Evolutionary conservation across 192 early-diverging fungal genomes (phyloP).

Genomic region (Coemansia sp.): DNA sequence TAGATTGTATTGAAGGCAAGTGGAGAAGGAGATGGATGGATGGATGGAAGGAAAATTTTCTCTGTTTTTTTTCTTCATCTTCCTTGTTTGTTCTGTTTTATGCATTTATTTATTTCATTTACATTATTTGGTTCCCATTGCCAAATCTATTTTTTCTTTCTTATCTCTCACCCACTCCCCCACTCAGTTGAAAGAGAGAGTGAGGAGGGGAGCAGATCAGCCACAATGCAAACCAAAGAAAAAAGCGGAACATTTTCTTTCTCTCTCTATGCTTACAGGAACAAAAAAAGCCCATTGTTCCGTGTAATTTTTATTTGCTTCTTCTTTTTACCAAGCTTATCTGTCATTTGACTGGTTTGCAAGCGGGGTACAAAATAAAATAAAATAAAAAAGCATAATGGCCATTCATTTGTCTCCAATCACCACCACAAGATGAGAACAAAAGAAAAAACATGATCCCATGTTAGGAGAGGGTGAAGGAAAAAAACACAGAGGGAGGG

Average conservation of each 20-base stretch:
- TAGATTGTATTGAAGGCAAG: no score
- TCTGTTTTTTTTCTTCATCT: no score
- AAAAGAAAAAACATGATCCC: no score
- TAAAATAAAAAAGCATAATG: neutral
- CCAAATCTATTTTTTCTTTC: neutral
- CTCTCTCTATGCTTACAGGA: neutral
- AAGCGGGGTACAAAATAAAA: neutral
- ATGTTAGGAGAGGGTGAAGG: neutral
- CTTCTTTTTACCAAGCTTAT: neutral
- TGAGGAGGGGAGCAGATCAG: neutral
- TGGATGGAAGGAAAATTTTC: no score
- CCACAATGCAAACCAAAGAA: neutral
- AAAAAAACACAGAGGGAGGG: no score
- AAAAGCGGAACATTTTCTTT: constrained; percentile 1
- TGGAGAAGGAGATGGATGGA: no score
- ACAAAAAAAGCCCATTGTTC: neutral
- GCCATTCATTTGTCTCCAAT: neutral
- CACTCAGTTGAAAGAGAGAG: neutral
- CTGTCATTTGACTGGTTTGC: neutral
- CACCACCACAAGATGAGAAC: neutral
- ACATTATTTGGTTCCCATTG: neutral
- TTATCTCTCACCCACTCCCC: neutral
- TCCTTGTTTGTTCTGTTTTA: no score
- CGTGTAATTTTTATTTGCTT: no score
- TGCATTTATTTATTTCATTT: neutral